Percentiles rank a stretch among this genome's conserved stretches.
Conservation (phyloP, 2,329 filamentous ascomycete genomes). For the Epichloe typhina region DNA sequence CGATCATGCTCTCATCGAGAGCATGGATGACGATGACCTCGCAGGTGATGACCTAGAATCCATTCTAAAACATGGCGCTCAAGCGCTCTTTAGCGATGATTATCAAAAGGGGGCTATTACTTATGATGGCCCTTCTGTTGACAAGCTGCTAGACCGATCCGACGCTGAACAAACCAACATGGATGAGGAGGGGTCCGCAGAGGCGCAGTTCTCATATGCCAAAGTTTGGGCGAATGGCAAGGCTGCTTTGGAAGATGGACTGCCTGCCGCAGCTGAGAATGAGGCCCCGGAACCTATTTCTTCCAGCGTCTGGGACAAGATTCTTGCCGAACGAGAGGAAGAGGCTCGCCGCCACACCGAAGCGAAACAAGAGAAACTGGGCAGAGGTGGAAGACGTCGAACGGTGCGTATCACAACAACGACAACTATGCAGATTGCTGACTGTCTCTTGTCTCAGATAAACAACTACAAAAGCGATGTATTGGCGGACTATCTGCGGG, state of each 20-base stretch:
- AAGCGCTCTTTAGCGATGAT: conserved; percentile 71
- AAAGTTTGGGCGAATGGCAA: conserved; percentile 84
- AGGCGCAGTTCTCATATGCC: conserved; percentile 79
- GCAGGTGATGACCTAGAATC: conserved; percentile 70
- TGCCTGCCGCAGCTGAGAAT: conserved; percentile 36
- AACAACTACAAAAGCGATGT: conserved; percentile 22
- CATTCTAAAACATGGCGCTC: conserved; percentile 76
- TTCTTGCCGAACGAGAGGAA: conserved; percentile 69
- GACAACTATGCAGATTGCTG: neutral
- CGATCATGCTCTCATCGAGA: conserved; percentile 88
- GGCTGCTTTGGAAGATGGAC: conserved; percentile 49
- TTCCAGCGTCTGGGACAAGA: conserved; percentile 75
- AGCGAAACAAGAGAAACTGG: conserved; percentile 58
- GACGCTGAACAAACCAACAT: conserved; percentile 60
- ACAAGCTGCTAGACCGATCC: conserved; percentile 79
- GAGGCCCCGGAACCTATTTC: conserved; percentile 43
- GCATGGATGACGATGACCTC: conserved; percentile 74
- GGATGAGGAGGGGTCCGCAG: conserved; percentile 49
- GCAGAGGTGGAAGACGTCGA: conserved; percentile 68
- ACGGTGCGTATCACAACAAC: conserved; percentile 14
- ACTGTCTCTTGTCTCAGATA: conserved; percentile 11
- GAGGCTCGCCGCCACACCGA: conserved; percentile 62
- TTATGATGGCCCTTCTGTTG: conserved; percentile 73
- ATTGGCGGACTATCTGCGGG: conserved; percentile 11
- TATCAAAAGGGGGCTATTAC: conserved; percentile 57